These are phyloP conservation scores for Alternaria gansuensis DNA, from an alignment of 2,329 filamentous ascomycete genomes.

Conservation along the genomic window DNA sequence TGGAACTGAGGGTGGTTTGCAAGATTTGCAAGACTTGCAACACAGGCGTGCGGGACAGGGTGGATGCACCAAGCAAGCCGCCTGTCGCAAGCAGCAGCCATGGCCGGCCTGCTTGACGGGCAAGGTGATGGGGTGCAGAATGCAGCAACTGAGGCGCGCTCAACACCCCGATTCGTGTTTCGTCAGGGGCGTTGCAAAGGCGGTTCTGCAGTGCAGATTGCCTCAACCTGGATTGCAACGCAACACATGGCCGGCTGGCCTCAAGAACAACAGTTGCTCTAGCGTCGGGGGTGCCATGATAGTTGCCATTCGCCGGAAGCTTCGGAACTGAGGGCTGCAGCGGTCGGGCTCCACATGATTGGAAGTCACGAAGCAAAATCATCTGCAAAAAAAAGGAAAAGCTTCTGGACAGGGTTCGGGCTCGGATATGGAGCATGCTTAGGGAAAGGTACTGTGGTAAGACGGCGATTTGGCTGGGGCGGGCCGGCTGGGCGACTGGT, in stretches of 20 bases:
- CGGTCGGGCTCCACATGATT: conserved; percentile 41
- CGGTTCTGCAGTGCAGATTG: conserved; percentile 52
- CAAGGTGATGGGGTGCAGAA: conserved; percentile 23
- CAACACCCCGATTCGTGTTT: conserved; percentile 47
- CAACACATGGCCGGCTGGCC: conserved; percentile 37
- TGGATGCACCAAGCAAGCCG: conserved; percentile 31
- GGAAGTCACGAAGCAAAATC: conserved; percentile 43
- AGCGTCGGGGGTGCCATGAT: conserved; percentile 30
- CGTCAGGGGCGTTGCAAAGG: conserved; percentile 47
- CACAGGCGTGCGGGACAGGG: conserved; percentile 23
- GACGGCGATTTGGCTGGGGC: conserved; percentile 37
- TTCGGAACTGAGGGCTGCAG: conserved; percentile 33
- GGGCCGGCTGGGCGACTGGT: conserved; percentile 28
- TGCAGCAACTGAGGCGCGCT: conserved; percentile 28
- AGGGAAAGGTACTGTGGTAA: conserved; percentile 39
- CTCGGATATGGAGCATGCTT: conserved; percentile 48
- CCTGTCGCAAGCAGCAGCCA: conserved; percentile 8
- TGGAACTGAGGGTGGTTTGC: conserved; percentile 20
- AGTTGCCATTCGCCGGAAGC: conserved; percentile 39
- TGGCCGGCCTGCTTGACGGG: conserved; percentile 17
- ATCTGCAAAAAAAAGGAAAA: conserved; percentile 42
- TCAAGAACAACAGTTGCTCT: conserved; percentile 29
- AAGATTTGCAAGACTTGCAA: conserved; percentile 28
- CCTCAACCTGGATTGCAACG: conserved; percentile 48
- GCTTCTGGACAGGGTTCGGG: conserved; percentile 49